phyloP scores from a whole-genome alignment of 768 basidiomycete genomes.

The Termitomyces sp. region DNA sequence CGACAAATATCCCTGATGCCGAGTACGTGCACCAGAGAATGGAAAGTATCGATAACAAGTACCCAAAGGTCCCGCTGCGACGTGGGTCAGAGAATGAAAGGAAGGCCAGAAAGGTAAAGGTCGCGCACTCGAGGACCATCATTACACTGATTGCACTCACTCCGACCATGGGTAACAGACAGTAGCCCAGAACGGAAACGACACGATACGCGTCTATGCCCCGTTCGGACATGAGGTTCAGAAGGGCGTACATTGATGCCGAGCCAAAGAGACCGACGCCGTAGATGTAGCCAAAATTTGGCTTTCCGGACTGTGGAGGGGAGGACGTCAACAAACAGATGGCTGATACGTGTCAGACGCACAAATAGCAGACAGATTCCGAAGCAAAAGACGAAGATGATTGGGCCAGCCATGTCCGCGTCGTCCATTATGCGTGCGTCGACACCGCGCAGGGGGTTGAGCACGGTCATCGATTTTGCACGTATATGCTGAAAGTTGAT shows the following conservation, averaged over 20 bases:
- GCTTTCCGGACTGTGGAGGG: slow-evolving; percentile 81
- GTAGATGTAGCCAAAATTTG: slow-evolving; percentile 98
- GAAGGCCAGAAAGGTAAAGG: neutral
- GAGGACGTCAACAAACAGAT: neutral
- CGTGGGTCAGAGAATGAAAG: slow-evolving; percentile 8
- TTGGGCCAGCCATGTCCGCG: slow-evolving; percentile 93
- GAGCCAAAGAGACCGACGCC: slow-evolving; percentile 96
- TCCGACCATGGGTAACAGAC: slow-evolving; percentile 93
- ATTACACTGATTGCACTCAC: slow-evolving; percentile 86
- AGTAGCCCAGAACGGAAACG: slow-evolving; percentile 94
- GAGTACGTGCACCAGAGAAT: slow-evolving; percentile 97
- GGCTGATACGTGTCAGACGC: slow-evolving; percentile 26
- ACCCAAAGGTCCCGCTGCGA: slow-evolving; percentile 75
- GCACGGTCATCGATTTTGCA: slow-evolving; percentile 89
- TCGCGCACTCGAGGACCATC: slow-evolving; percentile 79
- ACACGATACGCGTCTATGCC: slow-evolving; percentile 95
- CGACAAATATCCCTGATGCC: slow-evolving; percentile 93
- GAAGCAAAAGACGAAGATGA: slow-evolving; percentile 94
- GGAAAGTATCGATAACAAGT: slow-evolving; percentile 73
- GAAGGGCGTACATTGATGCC: slow-evolving; percentile 84
- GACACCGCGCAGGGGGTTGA: slow-evolving; percentile 82
- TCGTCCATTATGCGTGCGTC: slow-evolving; percentile 98
- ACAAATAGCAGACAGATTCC: slow-evolving; percentile 90
- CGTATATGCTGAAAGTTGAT: slow-evolving; percentile 97
- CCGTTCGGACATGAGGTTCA: slow-evolving; percentile 95